Conservation (phyloP, 2,329 filamentous ascomycete species). For the Fusarium sp. region DNA sequence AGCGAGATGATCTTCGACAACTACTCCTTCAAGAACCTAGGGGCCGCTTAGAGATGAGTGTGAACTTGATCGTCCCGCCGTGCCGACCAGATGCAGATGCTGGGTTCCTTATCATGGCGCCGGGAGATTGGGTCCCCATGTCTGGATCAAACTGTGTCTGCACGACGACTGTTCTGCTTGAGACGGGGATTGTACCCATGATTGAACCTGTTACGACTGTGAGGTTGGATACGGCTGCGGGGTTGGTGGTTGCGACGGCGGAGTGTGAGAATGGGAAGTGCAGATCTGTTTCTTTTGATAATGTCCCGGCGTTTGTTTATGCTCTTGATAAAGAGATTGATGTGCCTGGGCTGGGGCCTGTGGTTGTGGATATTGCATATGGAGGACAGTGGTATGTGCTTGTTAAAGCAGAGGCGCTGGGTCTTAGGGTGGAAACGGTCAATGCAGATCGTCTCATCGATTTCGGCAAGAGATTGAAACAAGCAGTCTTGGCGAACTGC, state of each 20-base stretch:
- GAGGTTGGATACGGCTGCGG: conserved; percentile 10
- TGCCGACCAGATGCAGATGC: conserved; percentile 57
- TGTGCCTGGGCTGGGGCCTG: not conserved
- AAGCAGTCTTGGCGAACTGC: conserved; percentile 50
- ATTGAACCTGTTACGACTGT: conserved; percentile 47
- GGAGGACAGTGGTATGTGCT: conserved; percentile 28
- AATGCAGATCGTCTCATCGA: conserved; percentile 15
- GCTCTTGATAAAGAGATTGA: conserved; percentile 19
- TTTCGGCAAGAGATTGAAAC: conserved; percentile 57
- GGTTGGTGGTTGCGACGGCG: conserved; percentile 9
- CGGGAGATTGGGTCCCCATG: conserved; percentile 43
- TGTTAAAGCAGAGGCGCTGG: conserved; percentile 13
- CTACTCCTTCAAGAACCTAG: conserved; percentile 8
- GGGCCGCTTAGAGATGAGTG: conserved; percentile 14
- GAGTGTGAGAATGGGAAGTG: conserved; percentile 22
- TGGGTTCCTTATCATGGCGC: conserved; percentile 53
- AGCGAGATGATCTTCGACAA: conserved; percentile 53
- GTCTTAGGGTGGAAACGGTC: conserved; percentile 17
- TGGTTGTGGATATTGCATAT: conserved; percentile 11
- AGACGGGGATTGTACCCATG: conserved; percentile 59
- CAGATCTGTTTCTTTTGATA: conserved; percentile 22
- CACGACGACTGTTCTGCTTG: conserved; percentile 57
- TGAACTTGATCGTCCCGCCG: not conserved
- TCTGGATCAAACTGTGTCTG: conserved; percentile 58
- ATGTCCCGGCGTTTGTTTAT: conserved; percentile 13